phyloP scores from a whole-genome alignment of 331 rosid species.

The Saraca asoca region DNA sequence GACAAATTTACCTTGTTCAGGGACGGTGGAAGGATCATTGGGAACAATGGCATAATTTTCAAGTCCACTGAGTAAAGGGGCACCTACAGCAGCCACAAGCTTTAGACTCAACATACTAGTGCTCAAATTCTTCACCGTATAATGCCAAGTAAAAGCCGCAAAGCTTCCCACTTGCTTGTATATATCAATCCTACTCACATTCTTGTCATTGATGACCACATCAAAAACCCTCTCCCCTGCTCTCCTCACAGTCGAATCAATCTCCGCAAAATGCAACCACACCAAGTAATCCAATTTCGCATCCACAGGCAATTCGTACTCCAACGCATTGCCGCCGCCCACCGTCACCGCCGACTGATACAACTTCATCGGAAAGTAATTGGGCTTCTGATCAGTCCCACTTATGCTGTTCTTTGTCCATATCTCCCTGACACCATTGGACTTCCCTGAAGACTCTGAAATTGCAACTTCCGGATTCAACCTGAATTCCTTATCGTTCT shows the following conservation, averaged over 20 bases:
- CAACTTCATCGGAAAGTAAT: conserved; percentile 72
- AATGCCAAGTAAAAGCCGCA: conserved; percentile 73
- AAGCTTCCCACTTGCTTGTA: conserved; percentile 68
- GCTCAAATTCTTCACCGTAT: conserved; percentile 73
- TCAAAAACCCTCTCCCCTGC: conserved; percentile 79
- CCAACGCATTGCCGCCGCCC: conserved; percentile 47
- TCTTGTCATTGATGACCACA: conserved; percentile 58
- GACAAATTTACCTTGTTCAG: conserved; percentile 68
- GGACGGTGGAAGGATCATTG: conserved; percentile 67
- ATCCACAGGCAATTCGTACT: conserved; percentile 67
- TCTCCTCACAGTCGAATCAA: conserved; percentile 58
- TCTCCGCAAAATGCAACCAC: conserved; percentile 93
- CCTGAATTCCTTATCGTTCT: conserved; percentile 51
- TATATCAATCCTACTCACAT: conserved; percentile 64
- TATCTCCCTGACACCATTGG: conserved; percentile 24
- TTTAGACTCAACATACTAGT: conserved; percentile 55
- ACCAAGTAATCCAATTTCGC: conserved; percentile 88
- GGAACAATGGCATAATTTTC: conserved; percentile 94
- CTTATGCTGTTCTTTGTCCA: conserved; percentile 47
- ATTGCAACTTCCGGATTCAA: background rate
- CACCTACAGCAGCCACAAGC: conserved; percentile 63
- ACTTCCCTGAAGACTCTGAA: background rate
- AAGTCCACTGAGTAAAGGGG: conserved; percentile 71
- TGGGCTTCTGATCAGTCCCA: conserved; percentile 63
- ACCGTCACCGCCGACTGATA: conserved; percentile 63